Base-by-base conservation (phyloP, 306 rosid genomes). In the apple (Malus domestica) region DNA sequence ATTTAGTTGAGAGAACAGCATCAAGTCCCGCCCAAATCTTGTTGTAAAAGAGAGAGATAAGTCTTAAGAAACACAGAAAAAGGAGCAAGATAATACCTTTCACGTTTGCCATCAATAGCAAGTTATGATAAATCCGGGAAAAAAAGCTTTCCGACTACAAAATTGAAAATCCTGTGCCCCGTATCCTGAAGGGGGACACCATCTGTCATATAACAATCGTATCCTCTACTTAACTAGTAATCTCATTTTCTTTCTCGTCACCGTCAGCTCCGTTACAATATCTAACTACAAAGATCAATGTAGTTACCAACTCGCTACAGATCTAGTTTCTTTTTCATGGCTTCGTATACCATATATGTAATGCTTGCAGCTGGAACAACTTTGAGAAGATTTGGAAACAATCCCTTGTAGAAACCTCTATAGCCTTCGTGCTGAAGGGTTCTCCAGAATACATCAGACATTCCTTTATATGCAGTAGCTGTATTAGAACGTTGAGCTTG, bases 321-420 rank as follows among this genome's bases (percentile, higher is more conserved):
- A 81, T 90, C 90, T 90, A 92, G 83, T 78, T 88, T 73, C 80
- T 89, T 95, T 72, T 95, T 92, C 96, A 90, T 95, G 63, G 79
- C 67, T 81, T 92, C 98, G 77, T 92, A 95, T 76, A 92, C 97
- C 91, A 95, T 51, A 71, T 95, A 95, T 40, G 97, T 92, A 84
- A 95, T 90, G 76, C 97, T 95, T 79, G 98, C 98, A 1, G 97
- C 88, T 2, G 97, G 97, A 46, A 95, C 97, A 61, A 95, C 97
- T 88, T 95, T 95, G 74, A 95, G 97, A 70, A 95, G 78, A 84
- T 89, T 92, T 20, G 98, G 98, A 81, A 95, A 85, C 73, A 95
- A 74, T 80, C 98, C 98, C 83, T 95, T 95, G 89, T 90, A 95
- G 88, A 95, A 92, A 65, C 98, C 98, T 81, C 89, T 64, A 23